phyloP scores from a whole-genome alignment of 1,139 yeast genomes.

The Suhomyces atakaporum region DNA sequence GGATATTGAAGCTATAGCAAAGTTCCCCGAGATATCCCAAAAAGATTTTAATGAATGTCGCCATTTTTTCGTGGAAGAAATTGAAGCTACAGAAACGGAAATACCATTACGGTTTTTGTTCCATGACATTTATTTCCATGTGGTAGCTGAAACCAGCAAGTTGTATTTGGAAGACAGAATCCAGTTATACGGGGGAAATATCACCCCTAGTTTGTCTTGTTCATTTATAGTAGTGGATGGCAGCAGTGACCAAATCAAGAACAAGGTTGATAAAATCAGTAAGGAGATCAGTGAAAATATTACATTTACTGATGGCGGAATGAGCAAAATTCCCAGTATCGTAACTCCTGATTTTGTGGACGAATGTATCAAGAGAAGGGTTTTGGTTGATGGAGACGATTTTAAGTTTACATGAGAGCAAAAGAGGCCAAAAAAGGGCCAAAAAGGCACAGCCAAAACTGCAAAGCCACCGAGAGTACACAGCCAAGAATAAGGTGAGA shows the following conservation, averaged over 20 bases:
- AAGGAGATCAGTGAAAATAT: slow-evolving; percentile 24
- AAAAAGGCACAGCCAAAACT: background rate
- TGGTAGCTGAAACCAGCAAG: slow-evolving; percentile 19
- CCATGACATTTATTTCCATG: slow-evolving; percentile 23
- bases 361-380: slow-evolving; percentile 38
- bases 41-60: slow-evolving; percentile 13
- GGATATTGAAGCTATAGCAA: slow-evolving; percentile 1
- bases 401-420: slow-evolving; percentile 19
- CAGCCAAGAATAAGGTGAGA: too few species aligned
- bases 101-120: slow-evolving; percentile 27
- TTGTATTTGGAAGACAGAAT: slow-evolving; percentile 24
- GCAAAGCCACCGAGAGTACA: too few species aligned
- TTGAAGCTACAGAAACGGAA: slow-evolving; percentile 15
- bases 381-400: slow-evolving; percentile 51
- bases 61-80: slow-evolving; percentile 11
- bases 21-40: slow-evolving; percentile 12
- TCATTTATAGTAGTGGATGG: slow-evolving; percentile 29
- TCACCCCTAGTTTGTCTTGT: slow-evolving; percentile 20
- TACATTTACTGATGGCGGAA: slow-evolving; percentile 18
- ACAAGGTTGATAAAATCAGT: slow-evolving; percentile 18
- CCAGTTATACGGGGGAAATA: slow-evolving; percentile 34
- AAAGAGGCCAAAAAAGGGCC: background rate
- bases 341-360: slow-evolving; percentile 48
- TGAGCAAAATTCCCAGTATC: slow-evolving; percentile 44
- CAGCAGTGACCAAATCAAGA: slow-evolving; percentile 10